A percentile compares a stretch with the other conserved stretches of the same genome.
Evolutionary conservation across 2,329 filamentous ascomycete species (phyloP).

Genomic region (Penicillium sp.): DNA sequence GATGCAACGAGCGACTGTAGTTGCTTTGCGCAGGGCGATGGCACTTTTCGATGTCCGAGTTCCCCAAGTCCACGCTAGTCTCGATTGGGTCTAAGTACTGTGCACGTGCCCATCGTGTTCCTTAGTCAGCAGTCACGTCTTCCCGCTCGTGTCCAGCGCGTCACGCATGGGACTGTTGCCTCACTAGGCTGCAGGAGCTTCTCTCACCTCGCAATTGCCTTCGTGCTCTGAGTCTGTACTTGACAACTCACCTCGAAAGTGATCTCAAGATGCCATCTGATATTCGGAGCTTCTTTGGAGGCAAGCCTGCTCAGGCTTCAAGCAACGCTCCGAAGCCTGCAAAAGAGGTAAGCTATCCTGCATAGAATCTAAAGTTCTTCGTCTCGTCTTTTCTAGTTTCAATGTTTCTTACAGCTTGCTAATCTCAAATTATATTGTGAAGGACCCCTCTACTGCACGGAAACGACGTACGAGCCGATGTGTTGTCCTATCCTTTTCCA

Average conservation of each 20-base stretch:
- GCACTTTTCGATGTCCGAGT: slow-evolving; percentile 31
- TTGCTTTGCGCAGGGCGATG: slow-evolving; percentile 21
- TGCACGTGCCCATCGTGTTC: slow-evolving; percentile 33
- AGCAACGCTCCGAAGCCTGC: slow-evolving; percentile 52
- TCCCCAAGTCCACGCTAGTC: slow-evolving; percentile 22
- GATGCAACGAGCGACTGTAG: slow-evolving; percentile 20
- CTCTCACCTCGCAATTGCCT: slow-evolving; percentile 13
- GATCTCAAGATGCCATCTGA: slow-evolving; percentile 72
- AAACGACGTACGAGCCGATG: slow-evolving; percentile 43
- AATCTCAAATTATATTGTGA: slow-evolving; percentile 13
- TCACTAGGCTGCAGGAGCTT: slow-evolving; percentile 11
- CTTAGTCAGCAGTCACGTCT: slow-evolving; percentile 42
- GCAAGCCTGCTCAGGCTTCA: slow-evolving; percentile 68
- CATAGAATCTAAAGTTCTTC: not conserved
- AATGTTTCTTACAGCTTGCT: slow-evolving; percentile 5
- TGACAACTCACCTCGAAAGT: not conserved
- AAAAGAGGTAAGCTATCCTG: slow-evolving; percentile 47
- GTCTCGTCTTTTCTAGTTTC: not conserved
- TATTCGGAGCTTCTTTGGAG: slow-evolving; percentile 88
- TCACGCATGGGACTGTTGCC: slow-evolving; percentile 10
- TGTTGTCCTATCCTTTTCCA: not conserved
- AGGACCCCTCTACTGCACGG: slow-evolving; percentile 39
- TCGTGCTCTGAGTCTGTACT: slow-evolving; percentile 5
- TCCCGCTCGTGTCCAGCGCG: slow-evolving; percentile 25
- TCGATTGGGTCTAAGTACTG: slow-evolving; percentile 21